A percentile compares a stretch with the other conserved stretches of the same genome.
Conservation (phyloP, 257 asterid species). For the Mitragyna speciosa region DNA sequence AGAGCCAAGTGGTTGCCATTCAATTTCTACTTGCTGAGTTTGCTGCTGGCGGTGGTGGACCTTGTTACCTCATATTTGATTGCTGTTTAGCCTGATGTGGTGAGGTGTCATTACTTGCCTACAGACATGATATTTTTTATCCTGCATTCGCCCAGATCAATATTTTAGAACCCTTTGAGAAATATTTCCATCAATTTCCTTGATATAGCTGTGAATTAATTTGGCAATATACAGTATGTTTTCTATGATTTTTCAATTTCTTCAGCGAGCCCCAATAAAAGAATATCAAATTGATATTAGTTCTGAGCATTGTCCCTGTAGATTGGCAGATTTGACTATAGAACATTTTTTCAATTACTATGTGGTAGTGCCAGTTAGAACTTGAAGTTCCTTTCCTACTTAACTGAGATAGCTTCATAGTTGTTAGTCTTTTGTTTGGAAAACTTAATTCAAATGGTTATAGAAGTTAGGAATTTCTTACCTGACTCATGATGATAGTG, state of each 20-base stretch:
- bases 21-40: conserved; percentile 40
- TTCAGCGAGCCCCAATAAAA: not conserved
- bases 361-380: not conserved
- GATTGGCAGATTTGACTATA: not conserved
- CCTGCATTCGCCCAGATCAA: conserved; percentile 26
- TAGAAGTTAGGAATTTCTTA: not conserved
- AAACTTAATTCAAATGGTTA: not conserved
- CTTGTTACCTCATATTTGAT: conserved; percentile 44
- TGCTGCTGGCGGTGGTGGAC: conserved; percentile 53
- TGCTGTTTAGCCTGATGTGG: conserved; percentile 54
- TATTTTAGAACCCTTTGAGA: conserved; percentile 24
- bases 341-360: not conserved
- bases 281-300: not conserved
- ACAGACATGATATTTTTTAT: conserved; percentile 34
- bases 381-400: not conserved
- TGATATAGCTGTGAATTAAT: not conserved
- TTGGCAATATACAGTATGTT: not conserved
- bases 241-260: not conserved
- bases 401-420: too few relatives aligned
- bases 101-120: conserved; percentile 69
- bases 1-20: conserved; percentile 42
- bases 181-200: not conserved
- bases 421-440: not conserved
- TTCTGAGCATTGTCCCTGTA: not conserved
- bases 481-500: conserved; percentile 15